Percentiles rank a stretch among this genome's conserved stretches.
phyloP scores from a whole-genome alignment of 176 grass and related monocot genomes.

The Aegilops tauschii region DNA sequence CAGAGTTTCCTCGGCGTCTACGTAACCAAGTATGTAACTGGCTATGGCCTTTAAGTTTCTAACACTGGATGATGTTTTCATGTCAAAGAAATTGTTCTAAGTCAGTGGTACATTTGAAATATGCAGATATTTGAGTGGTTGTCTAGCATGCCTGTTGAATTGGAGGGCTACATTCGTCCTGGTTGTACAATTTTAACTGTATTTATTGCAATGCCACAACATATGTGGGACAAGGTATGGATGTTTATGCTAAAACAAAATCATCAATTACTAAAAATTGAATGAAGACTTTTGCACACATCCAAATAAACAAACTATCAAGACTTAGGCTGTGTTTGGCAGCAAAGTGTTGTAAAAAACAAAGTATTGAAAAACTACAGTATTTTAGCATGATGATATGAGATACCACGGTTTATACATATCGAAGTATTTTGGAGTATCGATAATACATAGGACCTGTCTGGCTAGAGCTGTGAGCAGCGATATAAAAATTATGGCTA shows the following conservation, averaged over 20 bases:
- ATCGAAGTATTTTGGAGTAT: no score
- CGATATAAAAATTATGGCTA: no score
- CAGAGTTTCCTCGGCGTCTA: constrained; percentile 92
- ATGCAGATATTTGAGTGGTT: constrained; percentile 97
- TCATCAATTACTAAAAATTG: background rate
- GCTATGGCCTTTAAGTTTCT: constrained; percentile 15
- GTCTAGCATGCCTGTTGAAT: constrained; percentile 94
- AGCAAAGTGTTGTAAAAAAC: no score
- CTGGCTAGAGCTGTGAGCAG: no score
- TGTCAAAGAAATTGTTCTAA: background rate
- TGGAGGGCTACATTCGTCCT: constrained; percentile 98
- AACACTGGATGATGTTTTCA: constrained; percentile 6
- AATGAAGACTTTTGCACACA: background rate
- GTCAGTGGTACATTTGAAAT: constrained; percentile 17
- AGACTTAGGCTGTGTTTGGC: background rate
- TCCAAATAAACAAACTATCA: background rate
- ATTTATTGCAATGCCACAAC: constrained; percentile 90
- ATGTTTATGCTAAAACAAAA: constrained; percentile 4
- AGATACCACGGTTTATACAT: no score
- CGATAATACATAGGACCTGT: no score
- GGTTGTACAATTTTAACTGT: constrained; percentile 96
- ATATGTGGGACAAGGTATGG: constrained; percentile 94
- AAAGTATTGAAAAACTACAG: no score
- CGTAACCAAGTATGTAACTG: constrained; percentile 79
- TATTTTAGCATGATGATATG: no score